phyloP scores from a whole-genome alignment of 2,329 filamentous ascomycete species.

The Fusarium sp. region DNA sequence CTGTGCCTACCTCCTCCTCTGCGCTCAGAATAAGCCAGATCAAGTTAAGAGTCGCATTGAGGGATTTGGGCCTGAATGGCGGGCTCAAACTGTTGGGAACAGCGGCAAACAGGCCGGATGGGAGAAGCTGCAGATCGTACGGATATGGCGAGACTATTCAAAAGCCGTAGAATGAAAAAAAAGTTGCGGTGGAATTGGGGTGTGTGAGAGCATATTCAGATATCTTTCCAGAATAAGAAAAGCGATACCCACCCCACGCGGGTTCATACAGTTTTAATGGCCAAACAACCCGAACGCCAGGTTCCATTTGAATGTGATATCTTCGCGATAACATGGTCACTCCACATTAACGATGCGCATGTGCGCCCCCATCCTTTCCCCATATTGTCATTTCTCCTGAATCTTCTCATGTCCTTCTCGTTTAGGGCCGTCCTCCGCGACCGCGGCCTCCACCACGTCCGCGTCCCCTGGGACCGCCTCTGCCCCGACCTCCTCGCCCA shows the following conservation, averaged over 20 bases:
- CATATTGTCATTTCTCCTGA: not conserved
- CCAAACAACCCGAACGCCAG: slow-evolving; percentile 49
- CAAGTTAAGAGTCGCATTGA: slow-evolving; percentile 71
- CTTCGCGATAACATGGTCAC: slow-evolving; percentile 32
- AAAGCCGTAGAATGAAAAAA: not conserved
- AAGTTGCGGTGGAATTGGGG: slow-evolving; percentile 18
- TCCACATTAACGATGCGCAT: slow-evolving; percentile 23
- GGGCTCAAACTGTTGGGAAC: slow-evolving; percentile 76
- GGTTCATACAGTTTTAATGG: slow-evolving; percentile 43
- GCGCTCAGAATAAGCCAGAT: slow-evolving; percentile 87
- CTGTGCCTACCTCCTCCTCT: slow-evolving; percentile 88
- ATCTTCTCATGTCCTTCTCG: not conserved
- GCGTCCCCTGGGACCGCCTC: slow-evolving; percentile 63
- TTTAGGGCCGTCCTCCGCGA: slow-evolving; percentile 44
- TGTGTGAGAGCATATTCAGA: slow-evolving; percentile 43
- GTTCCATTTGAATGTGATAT: slow-evolving; percentile 44
- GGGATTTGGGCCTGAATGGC: slow-evolving; percentile 67
- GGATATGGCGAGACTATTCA: slow-evolving; percentile 73
- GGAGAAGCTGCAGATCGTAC: slow-evolving; percentile 90
- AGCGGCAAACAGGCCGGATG: slow-evolving; percentile 91
- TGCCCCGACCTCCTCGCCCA: slow-evolving; percentile 58
- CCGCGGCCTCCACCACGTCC: slow-evolving; percentile 58
- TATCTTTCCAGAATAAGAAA: slow-evolving; percentile 44
- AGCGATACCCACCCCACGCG: slow-evolving; percentile 41
- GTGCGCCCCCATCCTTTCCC: slow-evolving; percentile 17